phyloP scores from a whole-genome alignment of 208 protist species.

The Leishmania aethiopica region DNA sequence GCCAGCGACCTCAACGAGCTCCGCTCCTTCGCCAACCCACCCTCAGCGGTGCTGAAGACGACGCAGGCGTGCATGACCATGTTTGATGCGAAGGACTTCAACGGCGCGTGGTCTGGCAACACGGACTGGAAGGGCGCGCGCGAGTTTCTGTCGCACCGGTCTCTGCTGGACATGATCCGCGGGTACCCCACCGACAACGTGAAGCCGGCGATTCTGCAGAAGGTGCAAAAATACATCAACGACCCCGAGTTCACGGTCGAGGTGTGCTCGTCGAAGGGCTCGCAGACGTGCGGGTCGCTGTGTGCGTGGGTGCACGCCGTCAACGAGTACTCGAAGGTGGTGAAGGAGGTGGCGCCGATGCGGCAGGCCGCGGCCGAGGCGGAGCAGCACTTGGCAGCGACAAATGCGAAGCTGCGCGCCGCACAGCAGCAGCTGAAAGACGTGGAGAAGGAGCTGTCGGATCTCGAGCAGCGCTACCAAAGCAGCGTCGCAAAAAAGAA shows the following conservation, averaged over 20 bases:
- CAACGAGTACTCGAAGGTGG: constrained; percentile 94
- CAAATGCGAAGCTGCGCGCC: constrained; percentile 86
- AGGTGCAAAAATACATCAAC: constrained; percentile 94
- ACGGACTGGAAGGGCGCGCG: constrained; percentile 92
- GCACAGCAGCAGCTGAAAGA: constrained; percentile 90
- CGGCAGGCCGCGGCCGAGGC: constrained; percentile 90
- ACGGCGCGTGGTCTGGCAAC: constrained; percentile 80
- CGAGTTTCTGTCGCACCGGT: constrained; percentile 91
- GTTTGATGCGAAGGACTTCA: constrained; percentile 93
- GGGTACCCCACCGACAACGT: constrained; percentile 97
- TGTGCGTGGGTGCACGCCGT: constrained; percentile 97
- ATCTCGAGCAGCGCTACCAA: constrained; percentile 91
- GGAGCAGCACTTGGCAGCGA: constrained; percentile 84
- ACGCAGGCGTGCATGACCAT: constrained; percentile 97
- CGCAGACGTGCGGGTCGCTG: constrained; percentile 94
- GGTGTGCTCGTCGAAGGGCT: constrained; percentile 91
- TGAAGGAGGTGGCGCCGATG: constrained; percentile 97
- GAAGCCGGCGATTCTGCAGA: constrained; percentile 84
- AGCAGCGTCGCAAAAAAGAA: constrained; percentile 88
- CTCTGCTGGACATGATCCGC: constrained; percentile 95
- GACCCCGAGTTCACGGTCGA: constrained; percentile 96
- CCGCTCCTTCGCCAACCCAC: constrained; percentile 94
- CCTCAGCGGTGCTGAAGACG: constrained; percentile 94
- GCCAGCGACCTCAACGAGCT: constrained; percentile 96
- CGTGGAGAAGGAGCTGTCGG: constrained; percentile 92